phyloP scores from a whole-genome alignment of 805 yeast genomes.

The Candida awuae region DNA sequence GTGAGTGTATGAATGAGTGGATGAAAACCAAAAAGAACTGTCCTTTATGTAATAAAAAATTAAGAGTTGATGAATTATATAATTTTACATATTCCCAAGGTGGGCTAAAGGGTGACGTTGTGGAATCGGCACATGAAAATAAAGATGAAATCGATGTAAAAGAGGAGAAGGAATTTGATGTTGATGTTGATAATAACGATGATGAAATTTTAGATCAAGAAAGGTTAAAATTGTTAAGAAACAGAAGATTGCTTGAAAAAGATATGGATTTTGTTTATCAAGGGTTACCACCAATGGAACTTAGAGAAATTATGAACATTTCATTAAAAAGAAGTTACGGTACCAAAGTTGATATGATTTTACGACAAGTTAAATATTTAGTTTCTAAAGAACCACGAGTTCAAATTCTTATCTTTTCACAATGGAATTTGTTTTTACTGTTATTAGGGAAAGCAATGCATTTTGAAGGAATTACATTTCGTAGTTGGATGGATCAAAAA shows the following conservation, averaged over 20 bases:
- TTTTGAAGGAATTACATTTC: slow-evolving; percentile 45
- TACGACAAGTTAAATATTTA: slow-evolving; percentile 62
- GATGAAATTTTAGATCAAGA: slow-evolving; percentile 6
- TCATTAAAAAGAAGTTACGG: slow-evolving; percentile 53
- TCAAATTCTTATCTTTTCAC: slow-evolving; percentile 84
- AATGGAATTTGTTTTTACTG: slow-evolving; percentile 70
- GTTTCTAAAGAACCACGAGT: slow-evolving; percentile 48
- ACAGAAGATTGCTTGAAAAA: slow-evolving; percentile 18
- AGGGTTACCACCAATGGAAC: slow-evolving; percentile 33
- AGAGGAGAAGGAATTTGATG: slow-evolving; percentile 1
- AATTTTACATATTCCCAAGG: slow-evolving; percentile 56
- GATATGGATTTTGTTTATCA: slow-evolving; percentile 38
- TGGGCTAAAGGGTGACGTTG: slow-evolving; percentile 40
- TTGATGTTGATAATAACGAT: slow-evolving; percentile 3
- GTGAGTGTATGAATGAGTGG: slow-evolving; percentile 76
- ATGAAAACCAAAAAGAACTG: slow-evolving; percentile 43
- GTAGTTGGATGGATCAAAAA: slow-evolving; percentile 39
- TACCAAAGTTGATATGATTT: slow-evolving; percentile 77
- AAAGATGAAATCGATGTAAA: slow-evolving; percentile 3
- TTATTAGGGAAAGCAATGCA: slow-evolving; percentile 60
- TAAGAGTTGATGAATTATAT: slow-evolving; percentile 49
- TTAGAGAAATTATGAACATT: slow-evolving; percentile 40
- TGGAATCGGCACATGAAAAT: slow-evolving; percentile 17
- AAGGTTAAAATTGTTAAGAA: slow-evolving; percentile 21
- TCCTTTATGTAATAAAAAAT: slow-evolving; percentile 68